Conservation (phyloP, 2,329 filamentous ascomycete genomes). For the Scedosporium minutisporum region DNA sequence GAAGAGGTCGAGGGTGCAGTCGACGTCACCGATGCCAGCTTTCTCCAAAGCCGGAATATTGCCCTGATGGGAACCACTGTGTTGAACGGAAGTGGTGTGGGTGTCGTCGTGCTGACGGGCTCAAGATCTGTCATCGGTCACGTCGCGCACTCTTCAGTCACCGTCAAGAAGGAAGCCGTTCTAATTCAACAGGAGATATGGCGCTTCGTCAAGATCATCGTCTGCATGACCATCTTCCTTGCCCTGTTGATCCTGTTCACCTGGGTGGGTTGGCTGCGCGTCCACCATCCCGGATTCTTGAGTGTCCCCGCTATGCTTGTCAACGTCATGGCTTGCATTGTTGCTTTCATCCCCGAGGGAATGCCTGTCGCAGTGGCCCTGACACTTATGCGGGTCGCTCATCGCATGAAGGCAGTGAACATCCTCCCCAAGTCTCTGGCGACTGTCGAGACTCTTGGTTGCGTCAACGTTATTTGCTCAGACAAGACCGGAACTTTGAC, state of each 20-base stretch:
- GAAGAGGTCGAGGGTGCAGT: constrained; percentile 30
- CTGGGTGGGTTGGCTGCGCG: constrained; percentile 31
- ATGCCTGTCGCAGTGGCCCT: constrained; percentile 28
- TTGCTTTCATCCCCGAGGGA: constrained; percentile 30
- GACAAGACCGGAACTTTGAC: constrained; percentile 24
- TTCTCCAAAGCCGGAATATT: constrained; percentile 32
- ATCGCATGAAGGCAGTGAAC: constrained; percentile 30
- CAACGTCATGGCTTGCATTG: constrained; percentile 34
- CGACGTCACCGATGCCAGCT: constrained; percentile 28
- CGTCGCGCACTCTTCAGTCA: constrained; percentile 26
- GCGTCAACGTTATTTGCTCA: constrained; percentile 26
- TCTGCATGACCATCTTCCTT: constrained; percentile 26
- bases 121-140: constrained; percentile 29
- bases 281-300: constrained; percentile 27
- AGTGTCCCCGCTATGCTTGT: constrained; percentile 32
- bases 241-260: constrained; percentile 33
- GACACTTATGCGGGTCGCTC: constrained; percentile 32
- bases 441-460: constrained; percentile 32
- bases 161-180: constrained; percentile 26
- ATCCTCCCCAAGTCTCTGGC: constrained; percentile 31
- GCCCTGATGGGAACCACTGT: constrained; percentile 32
- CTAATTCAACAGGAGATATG: constrained; percentile 32
- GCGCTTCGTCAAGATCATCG: constrained; percentile 33
- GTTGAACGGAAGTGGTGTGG: constrained; percentile 28
- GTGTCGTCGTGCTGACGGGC: constrained; percentile 30